These are phyloP conservation scores for Hibiscus mutabilis DNA, from an alignment of 345 rosid species.

Conservation along the genomic window DNA sequence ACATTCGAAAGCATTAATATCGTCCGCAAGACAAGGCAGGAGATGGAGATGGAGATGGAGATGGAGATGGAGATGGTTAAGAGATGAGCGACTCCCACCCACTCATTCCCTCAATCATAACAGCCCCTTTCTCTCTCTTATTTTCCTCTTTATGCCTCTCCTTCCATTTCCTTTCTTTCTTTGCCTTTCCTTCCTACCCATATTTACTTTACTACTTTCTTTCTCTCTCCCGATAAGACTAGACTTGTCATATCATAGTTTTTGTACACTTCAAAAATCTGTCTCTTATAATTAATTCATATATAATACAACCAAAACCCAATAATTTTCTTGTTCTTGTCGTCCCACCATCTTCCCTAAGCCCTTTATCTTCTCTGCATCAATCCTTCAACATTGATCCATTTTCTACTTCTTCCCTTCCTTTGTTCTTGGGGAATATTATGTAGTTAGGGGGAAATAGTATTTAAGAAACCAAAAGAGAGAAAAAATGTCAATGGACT, in stretches of 20 bases:
- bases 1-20: conserved; percentile 36
- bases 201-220: conserved; percentile 10
- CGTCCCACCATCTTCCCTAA: conserved; percentile 16
- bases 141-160: too few species aligned
- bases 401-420: not conserved
- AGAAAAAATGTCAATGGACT: conserved; percentile 54
- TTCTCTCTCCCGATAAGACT: conserved; percentile 29
- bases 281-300: conserved; percentile 4
- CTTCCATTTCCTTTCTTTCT: not conserved
- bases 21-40: conserved; percentile 24
- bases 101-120: too few species aligned
- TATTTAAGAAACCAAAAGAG: not conserved
- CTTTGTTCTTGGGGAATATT: conserved; percentile 5
- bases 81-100: conserved; percentile 36
- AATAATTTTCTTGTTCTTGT: conserved; percentile 16
- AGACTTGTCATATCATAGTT: conserved; percentile 31
- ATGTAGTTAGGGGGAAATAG: not conserved
- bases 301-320: not conserved
- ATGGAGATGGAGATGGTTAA: conserved; percentile 8
- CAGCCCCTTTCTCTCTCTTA: too few species aligned
- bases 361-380: conserved; percentile 6
- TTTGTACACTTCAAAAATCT: conserved; percentile 32
- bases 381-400: conserved; percentile 19
- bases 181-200: not conserved
- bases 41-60: too few species aligned